Percentiles rank a stretch among this genome's conserved stretches.
These are phyloP conservation scores for Aspergillus glaucus DNA, from an alignment of 2,329 filamentous ascomycete genomes.

Conservation along the genomic window DNA sequence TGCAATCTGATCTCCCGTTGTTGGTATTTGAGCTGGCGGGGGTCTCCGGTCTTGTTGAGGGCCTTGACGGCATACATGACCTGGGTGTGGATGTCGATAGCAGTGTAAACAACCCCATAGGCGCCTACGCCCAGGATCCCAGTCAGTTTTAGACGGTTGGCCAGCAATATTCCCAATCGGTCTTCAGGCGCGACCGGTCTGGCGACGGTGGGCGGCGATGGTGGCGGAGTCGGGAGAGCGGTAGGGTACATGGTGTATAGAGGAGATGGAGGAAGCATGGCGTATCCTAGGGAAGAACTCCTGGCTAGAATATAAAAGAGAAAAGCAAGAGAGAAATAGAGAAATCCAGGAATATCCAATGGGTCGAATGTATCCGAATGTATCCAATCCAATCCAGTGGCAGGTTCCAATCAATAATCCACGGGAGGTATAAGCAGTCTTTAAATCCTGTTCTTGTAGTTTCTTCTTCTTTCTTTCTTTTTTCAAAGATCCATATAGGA, in stretches of 20 bases:
- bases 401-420: too few relatives aligned
- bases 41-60: constrained; percentile 87
- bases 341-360: constrained; percentile 1
- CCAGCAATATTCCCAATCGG: constrained; percentile 75
- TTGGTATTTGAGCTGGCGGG: constrained; percentile 82
- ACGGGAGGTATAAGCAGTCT: too few relatives aligned
- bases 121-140: constrained; percentile 86
- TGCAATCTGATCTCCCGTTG: constrained; percentile 89
- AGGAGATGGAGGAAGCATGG: constrained; percentile 2
- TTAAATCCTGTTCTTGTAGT: too few relatives aligned
- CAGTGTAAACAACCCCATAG: constrained; percentile 92
- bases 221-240: constrained; percentile 42
- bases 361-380: not conserved
- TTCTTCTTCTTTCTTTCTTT: too few relatives aligned
- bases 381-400: not conserved
- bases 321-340: constrained; percentile 5
- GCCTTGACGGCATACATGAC: constrained; percentile 92
- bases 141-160: constrained; percentile 74
- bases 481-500: too few relatives aligned
- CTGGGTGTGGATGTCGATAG: constrained; percentile 74
- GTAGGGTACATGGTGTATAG: constrained; percentile 35
- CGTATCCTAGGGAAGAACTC: constrained; percentile 1
- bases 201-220: constrained; percentile 34
- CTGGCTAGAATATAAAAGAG: constrained; percentile 2
- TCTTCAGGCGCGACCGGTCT: constrained; percentile 68